phyloP scores from a whole-genome alignment of 2,329 filamentous ascomycete genomes.

The Macrophomina tecta region DNA sequence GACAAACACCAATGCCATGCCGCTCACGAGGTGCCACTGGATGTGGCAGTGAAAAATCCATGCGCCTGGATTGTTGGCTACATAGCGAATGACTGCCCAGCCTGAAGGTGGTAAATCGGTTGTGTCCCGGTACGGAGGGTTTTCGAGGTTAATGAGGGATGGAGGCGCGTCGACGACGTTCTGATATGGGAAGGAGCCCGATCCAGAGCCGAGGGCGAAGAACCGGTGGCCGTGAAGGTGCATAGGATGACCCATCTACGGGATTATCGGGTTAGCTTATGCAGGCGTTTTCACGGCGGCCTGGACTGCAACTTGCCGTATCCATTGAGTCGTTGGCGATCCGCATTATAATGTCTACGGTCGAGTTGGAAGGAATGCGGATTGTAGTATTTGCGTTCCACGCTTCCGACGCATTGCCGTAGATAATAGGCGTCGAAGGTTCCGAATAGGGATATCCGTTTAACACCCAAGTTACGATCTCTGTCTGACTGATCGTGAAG shows the following conservation, averaged over 20 bases:
- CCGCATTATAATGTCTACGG: conserved; percentile 14
- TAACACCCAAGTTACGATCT: background rate
- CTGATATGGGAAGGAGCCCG: conserved; percentile 52
- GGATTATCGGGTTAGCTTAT: conserved; percentile 36
- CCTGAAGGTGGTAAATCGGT: conserved; percentile 70
- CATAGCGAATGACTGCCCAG: conserved; percentile 66
- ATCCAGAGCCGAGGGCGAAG: conserved; percentile 60
- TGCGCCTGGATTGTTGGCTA: conserved; percentile 68
- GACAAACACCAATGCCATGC: background rate
- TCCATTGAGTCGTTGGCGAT: conserved; percentile 25
- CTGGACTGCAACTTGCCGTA: background rate
- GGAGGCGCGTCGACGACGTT: background rate
- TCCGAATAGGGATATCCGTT: background rate
- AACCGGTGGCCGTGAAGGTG: conserved; percentile 66
- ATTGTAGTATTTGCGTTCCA: conserved; percentile 12
- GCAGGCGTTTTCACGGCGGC: too few relatives aligned
- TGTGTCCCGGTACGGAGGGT: conserved; percentile 61
- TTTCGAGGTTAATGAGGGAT: background rate
- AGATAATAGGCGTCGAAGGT: background rate
- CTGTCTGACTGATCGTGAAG: background rate
- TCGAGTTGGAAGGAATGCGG: conserved; percentile 8
- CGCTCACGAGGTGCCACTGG: conserved; percentile 57
- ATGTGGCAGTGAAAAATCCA: conserved; percentile 76
- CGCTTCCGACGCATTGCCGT: conserved; percentile 9
- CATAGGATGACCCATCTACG: conserved; percentile 52